Evolutionary conservation across 352 stramenopile genomes (phyloP).

Genomic region (Phytophthora syringae): DNA sequence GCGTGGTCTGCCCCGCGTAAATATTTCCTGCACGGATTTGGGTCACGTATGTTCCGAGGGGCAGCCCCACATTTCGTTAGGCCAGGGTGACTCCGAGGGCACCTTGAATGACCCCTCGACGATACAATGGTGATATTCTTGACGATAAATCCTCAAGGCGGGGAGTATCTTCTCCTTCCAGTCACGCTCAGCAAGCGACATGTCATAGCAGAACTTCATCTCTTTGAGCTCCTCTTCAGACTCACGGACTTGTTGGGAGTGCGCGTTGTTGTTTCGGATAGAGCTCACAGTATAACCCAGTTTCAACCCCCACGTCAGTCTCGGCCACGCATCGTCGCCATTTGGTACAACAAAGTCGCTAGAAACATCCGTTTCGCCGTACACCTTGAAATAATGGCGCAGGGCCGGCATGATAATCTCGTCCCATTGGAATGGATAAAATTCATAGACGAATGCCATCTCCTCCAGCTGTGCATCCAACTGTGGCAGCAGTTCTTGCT

Average conservation of each 20-base stretch:
- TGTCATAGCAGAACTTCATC: conserved; percentile 45
- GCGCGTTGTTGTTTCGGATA: conserved; percentile 30
- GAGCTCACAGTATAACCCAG: conserved; percentile 44
- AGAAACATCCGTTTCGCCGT: too few relatives aligned
- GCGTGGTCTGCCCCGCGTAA: conserved; percentile 40
- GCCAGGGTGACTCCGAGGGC: conserved; percentile 46
- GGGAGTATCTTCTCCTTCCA: conserved; percentile 53
- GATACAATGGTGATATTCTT: conserved; percentile 35
- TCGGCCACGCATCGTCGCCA: conserved; percentile 22
- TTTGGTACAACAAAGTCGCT: conserved; percentile 37
- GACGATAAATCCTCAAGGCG: conserved; percentile 31
- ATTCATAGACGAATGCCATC: too few relatives aligned
- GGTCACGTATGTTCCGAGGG: conserved; percentile 42
- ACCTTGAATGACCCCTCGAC: conserved; percentile 36
- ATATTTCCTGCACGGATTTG: conserved; percentile 36
- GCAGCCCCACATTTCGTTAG: conserved; percentile 30
- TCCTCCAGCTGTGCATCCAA: too few relatives aligned
- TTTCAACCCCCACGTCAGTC: conserved; percentile 20
- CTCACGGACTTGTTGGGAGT: too few relatives aligned
- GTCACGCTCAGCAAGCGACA: conserved; percentile 40
- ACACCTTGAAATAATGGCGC: too few relatives aligned
- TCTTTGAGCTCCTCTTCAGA: conserved; percentile 37
- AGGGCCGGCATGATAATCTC: too few relatives aligned
- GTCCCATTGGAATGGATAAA: too few relatives aligned
- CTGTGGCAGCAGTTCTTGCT: too few relatives aligned